Evolutionary conservation across 202 grass and related monocot species (phyloP), one percentile per base, ranked within the genome.

Genomic region (Eragrostis tef): DNA sequence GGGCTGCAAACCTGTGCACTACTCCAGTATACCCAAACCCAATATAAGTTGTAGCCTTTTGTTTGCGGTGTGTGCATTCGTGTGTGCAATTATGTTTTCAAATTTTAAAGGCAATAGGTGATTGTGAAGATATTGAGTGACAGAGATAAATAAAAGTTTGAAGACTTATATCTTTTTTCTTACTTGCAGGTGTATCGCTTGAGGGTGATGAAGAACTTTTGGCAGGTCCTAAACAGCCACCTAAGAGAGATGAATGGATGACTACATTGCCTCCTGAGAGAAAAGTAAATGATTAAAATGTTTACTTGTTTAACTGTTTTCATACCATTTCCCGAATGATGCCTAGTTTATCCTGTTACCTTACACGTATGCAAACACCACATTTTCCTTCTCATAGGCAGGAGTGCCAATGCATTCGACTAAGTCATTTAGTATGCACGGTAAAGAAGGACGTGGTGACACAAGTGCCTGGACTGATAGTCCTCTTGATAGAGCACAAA

Each of bases 241-340:
- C 87, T 63, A 98, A 82, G 73, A 88, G 95, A 78, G 95, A 98
- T 74, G 95, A 98, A 77, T 98, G 95, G 95, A 98, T 98, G 95
- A 98, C 95, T 51, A 90, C 88, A 47, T 85, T 98, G 70, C 95
- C 95, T 11, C 95, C 95, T 36, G 92, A 98, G 86, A 93, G 92
- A 88, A 98, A 95, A 91, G 94, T 98, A 91, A 87, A 67, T 83
- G 52, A 75, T 50, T 54, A 69, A 10, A 85, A 71, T 44, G 15
- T 60, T 31, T 71, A 42, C 47, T 53, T 60, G 14, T 72, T 76
- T 79, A 39, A 65, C 15, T 66, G 1, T 70, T 74, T 31, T 56
- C 2, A 41, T 86, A 78, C 52, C 41, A 59, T 75, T 53, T 25
- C 16, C 27, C 15, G 77, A 79, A 75, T 13, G 34, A 62, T 80